phyloP scores from a whole-genome alignment of 2,329 filamentous ascomycete genomes.

The Aspergillus thermomutatus region DNA sequence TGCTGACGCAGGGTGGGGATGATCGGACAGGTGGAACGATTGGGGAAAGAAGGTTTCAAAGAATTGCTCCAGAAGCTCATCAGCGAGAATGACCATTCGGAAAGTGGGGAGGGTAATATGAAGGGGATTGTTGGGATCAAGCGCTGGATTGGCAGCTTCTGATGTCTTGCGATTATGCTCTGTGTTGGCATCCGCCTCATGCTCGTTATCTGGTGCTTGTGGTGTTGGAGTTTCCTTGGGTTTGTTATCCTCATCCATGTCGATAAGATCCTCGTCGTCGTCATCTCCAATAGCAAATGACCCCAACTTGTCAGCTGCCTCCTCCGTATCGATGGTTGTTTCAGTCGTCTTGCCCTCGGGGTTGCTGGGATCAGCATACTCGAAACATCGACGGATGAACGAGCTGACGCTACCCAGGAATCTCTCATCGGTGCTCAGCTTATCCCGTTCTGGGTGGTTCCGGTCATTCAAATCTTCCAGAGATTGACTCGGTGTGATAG shows the following conservation, averaged over 20 bases:
- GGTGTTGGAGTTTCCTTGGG: slow-evolving; percentile 20
- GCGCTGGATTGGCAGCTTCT: slow-evolving; percentile 78
- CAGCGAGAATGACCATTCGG: slow-evolving; percentile 95
- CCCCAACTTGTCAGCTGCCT: slow-evolving; percentile 42
- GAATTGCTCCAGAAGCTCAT: slow-evolving; percentile 93
- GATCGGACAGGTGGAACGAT: slow-evolving; percentile 82
- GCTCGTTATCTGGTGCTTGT: slow-evolving; percentile 12
- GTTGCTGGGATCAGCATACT: slow-evolving; percentile 93
- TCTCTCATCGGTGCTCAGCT: slow-evolving; percentile 70
- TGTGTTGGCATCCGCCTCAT: slow-evolving; percentile 25
- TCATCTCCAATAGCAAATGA: slow-evolving; percentile 76
- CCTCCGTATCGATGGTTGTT: slow-evolving; percentile 28
- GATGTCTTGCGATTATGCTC: slow-evolving; percentile 59
- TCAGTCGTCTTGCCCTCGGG: slow-evolving; percentile 51
- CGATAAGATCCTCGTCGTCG: slow-evolving; percentile 50
- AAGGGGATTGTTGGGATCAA: slow-evolving; percentile 88
- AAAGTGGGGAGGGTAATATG: slow-evolving; percentile 97
- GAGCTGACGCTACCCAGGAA: slow-evolving; percentile 92
- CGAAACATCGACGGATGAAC: slow-evolving; percentile 94
- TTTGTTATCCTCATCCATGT: slow-evolving; percentile 34
- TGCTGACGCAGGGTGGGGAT: slow-evolving; percentile 46
- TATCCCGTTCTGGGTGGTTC: slow-evolving; percentile 37
- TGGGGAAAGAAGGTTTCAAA: slow-evolving; percentile 94
- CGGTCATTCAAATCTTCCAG: slow-evolving; percentile 50
- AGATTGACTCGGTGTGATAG: slow-evolving; percentile 63